Evolutionary conservation across 2,329 filamentous ascomycete species (phyloP), one percentile per base, ranked within the genome.

Genomic region (Periconia macrospinosa): DNA sequence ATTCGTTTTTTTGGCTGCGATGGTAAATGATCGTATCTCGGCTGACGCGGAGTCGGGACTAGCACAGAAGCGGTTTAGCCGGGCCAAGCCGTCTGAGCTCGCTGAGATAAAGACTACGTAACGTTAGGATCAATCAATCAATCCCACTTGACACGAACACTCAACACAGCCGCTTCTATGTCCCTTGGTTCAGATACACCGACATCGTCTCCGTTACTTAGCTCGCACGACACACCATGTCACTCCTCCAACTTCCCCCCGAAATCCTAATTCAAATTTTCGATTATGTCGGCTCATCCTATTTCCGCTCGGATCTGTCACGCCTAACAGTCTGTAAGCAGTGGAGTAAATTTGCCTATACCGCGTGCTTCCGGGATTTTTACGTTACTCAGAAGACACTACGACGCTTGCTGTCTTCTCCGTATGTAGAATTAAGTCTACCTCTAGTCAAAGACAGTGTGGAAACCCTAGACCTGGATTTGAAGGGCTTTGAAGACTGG

Each of bases 311-410:
- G 33, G 52, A 65, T 55, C 45, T 65, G 42, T 54, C 54, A 59
- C 56, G 56, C 53, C 56, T 65, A 41, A 56, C 54, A 52, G 55
- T 65, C 52, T 61, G 56, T 53, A 65, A 59, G 55, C 50, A 61
- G 58, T 65, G 60, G 60, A 50, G 42, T 52, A 48, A 50, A 57
- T 57, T 56, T 56, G 60, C 61, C 47, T 37, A 43, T 54, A 57
- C 54, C 27, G 55, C 58, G 44, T 65, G 56, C 55, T 62, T 61
- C 55, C 35, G 20, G 55, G 54, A 61, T 37, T 53, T 61, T 49
- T 47, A 60, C 47, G 40, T 62, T 53, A 53, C 55, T 54, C 58
- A 56, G 45, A 56, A 59, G 45, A 57, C 45, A 55, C 47, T 62
- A 56, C 52, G 46, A 57, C 55, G 55, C 49, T 55, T 65, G 45